A percentile compares a stretch with the other conserved stretches of the same genome.
These are phyloP conservation scores for Centaurea solstitialis DNA, from an alignment of 129 eudicot species.

Conservation along the genomic window DNA sequence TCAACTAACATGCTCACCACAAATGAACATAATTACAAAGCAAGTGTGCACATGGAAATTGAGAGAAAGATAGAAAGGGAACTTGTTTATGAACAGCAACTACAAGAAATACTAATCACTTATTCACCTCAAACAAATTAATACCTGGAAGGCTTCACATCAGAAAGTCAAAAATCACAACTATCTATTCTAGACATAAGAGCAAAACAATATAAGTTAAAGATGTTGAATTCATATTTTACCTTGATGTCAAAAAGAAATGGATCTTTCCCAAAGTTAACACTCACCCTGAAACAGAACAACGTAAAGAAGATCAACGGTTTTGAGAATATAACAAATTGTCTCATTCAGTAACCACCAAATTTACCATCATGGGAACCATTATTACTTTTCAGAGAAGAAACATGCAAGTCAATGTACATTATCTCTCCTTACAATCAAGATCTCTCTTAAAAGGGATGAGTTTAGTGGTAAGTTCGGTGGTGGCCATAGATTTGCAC, in stretches of 20 bases:
- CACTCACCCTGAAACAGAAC: constrained; percentile 66
- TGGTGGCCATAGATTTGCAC: background rate
- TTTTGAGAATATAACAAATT: background rate
- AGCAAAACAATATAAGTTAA: constrained; percentile 5
- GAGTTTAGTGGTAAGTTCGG: background rate
- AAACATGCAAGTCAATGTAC: background rate
- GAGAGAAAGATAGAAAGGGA: background rate
- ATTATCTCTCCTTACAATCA: background rate
- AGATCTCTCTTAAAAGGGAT: background rate
- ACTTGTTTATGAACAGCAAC: background rate
- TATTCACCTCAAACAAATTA: constrained; percentile 6
- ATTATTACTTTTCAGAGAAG: background rate
- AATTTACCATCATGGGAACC: background rate
- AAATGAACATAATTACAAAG: background rate
- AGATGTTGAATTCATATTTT: constrained; percentile 22
- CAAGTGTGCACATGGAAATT: background rate
- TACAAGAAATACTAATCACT: background rate
- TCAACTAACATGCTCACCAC: background rate
- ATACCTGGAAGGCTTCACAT: background rate
- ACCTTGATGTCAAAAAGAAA: constrained; percentile 86
- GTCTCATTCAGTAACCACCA: background rate
- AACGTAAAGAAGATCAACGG: constrained; percentile 7
- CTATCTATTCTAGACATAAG: background rate
- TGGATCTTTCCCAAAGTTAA: constrained; percentile 87
- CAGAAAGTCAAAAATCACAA: background rate